Base-by-base conservation (phyloP, 1,139 yeast genomes). In the Taiozyma sp. region DNA sequence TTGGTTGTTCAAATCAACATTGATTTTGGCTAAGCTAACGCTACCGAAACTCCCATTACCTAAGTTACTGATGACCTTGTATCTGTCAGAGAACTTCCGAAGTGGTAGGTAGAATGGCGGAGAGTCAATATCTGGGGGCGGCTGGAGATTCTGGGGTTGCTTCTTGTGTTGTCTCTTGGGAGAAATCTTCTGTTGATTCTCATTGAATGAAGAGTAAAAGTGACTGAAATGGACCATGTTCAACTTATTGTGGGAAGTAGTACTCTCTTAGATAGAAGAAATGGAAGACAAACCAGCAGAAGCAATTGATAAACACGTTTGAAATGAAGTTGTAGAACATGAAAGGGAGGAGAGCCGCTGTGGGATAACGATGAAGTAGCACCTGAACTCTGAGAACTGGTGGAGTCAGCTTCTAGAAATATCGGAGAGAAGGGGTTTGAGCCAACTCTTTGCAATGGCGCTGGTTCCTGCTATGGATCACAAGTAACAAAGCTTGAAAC, bases 41-140 rank as follows among this genome's bases (percentile, higher is more conserved):
- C 79, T 71, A 0, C 96, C 96, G 73, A 88, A 88, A 49, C 92
- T 83, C 1, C 96, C 96, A 54, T 77, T 79, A 0, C 96, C 96
- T 53, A 88, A 70, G 48, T 72, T 74, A 47, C 78, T 73, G 12
- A 86, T 71, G 6, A 73, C 58, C 51, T 74, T 77, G 64, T 83
- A 87, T 50, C 80, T 71, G 4, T 68, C 67, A 12, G 65, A 63
- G 51, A 76, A 70, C 2, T 78, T 64, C 48, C 70, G 71, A n/a
- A 80, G 58, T 0, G 80, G 79, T n/a, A 73, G 62, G 48, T 64
- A 65, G 29, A 62, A 57, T 1, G 76, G 76, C 7, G 76, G 76
- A 48, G 54, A 54, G 45, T 66, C 54, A 34, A 72, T 47, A 56
- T 72, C 75, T 9, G 68, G 64, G 6, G 75, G 76, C 1, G 61